phyloP scores from a whole-genome alignment of 306 rosid genomes.

The Trifolium subterraneum region DNA sequence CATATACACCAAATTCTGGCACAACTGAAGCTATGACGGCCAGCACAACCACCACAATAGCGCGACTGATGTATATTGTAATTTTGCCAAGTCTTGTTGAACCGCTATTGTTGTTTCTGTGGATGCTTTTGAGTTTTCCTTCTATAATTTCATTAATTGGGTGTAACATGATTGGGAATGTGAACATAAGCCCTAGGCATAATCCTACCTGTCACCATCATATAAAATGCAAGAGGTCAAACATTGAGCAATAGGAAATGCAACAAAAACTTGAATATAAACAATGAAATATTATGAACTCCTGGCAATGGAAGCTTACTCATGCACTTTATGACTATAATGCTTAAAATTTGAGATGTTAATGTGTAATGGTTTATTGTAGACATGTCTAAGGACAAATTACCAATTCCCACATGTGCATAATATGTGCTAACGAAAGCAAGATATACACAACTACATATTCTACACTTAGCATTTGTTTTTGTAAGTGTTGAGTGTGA shows the following conservation, averaged over 20 bases:
- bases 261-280: constrained; percentile 9
- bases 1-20: constrained; percentile 74
- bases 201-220: constrained; percentile 71
- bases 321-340: neutral
- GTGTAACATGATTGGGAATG: constrained; percentile 88
- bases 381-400: constrained; percentile 14
- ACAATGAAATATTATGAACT: neutral
- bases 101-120: constrained; percentile 19
- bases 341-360: constrained; percentile 16
- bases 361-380: constrained; percentile 7
- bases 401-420: neutral
- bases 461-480: neutral
- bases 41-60: constrained; percentile 66
- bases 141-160: constrained; percentile 88
- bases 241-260: constrained; percentile 18
- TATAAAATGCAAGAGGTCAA: constrained; percentile 35
- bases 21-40: constrained; percentile 68
- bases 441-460: constrained; percentile 6
- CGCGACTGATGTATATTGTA: constrained; percentile 57
- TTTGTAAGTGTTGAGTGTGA: neutral
- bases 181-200: constrained; percentile 80
- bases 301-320: constrained; percentile 10
- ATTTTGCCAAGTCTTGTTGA: constrained; percentile 45
- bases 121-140: constrained; percentile 45
- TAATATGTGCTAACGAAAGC: neutral